Percentiles rank a stretch among this genome's conserved stretches.
phyloP scores from a whole-genome alignment of 2,329 filamentous ascomycete species.

The Lachnellula willkommii region DNA sequence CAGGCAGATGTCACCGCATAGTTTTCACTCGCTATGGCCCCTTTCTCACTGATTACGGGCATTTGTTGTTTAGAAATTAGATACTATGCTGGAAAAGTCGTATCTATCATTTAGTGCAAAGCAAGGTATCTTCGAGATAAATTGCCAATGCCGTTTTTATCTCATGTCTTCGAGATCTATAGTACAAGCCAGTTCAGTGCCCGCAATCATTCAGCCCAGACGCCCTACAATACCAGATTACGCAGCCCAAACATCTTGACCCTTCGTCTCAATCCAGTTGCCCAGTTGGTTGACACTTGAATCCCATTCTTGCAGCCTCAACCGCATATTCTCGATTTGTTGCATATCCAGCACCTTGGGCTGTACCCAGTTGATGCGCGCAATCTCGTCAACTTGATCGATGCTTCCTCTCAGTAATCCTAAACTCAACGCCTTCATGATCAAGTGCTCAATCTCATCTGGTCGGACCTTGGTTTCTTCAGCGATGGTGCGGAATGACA shows the following conservation, averaged over 20 bases:
- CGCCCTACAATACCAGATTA: constrained; percentile 38
- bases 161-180: constrained; percentile 25
- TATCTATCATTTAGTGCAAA: not conserved
- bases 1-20: not conserved
- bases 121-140: constrained; percentile 5
- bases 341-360: constrained; percentile 94
- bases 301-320: constrained; percentile 88
- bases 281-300: constrained; percentile 91
- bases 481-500: constrained; percentile 84
- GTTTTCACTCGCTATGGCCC: constrained; percentile 1
- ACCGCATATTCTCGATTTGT: constrained; percentile 90
- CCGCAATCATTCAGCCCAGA: constrained; percentile 20
- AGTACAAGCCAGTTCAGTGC: constrained; percentile 23
- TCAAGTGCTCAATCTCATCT: constrained; percentile 92
- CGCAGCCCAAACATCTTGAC: constrained; percentile 93
- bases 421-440: constrained; percentile 98
- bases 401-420: constrained; percentile 87
- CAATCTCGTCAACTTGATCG: constrained; percentile 91
- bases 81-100: not conserved
- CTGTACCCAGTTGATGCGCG: constrained; percentile 97
- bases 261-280: constrained; percentile 92
- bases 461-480: constrained; percentile 87
- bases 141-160: constrained; percentile 11
- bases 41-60: not conserved
- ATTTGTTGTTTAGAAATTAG: not conserved